Evolutionary conservation across 2,329 filamentous ascomycete species (phyloP).

Genomic region (Coniochaeta sp.): DNA sequence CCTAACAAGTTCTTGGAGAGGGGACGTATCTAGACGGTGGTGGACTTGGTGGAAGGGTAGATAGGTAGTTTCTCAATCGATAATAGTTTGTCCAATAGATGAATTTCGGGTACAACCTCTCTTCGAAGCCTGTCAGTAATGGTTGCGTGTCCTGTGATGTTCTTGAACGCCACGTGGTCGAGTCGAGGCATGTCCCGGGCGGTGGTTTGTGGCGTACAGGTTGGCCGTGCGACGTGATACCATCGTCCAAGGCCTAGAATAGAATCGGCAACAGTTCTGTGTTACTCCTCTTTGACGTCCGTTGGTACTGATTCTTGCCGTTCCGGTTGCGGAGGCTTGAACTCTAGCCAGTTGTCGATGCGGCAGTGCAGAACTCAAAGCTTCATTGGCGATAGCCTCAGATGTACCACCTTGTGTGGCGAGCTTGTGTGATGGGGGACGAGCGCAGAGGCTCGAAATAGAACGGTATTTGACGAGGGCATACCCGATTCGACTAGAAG

Average conservation of each 20-base stretch:
- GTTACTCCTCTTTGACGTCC: background rate
- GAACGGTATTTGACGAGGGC: background rate
- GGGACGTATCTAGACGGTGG: background rate
- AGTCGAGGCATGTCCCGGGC: background rate
- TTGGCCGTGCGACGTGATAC: background rate
- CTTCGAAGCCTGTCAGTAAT: background rate
- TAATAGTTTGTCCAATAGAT: too few species aligned
- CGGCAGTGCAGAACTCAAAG: background rate
- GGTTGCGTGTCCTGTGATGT: background rate
- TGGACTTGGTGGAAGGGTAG: background rate
- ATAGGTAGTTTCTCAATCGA: background rate
- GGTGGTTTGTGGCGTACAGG: background rate
- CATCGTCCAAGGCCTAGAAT: background rate
- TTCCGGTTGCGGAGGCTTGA: background rate
- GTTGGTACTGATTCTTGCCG: background rate
- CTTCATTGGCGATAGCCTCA: background rate
- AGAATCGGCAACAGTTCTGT: background rate
- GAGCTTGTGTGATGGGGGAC: background rate
- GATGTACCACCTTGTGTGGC: background rate
- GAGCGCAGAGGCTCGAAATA: background rate
- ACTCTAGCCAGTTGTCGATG: background rate
- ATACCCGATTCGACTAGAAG: background rate
- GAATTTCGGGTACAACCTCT: background rate
- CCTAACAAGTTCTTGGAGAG: slow-evolving; percentile 19
- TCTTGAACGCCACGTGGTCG: background rate